These are phyloP conservation scores for Hibiscus trionum DNA, from an alignment of 345 rosid species.

Conservation along the genomic window DNA sequence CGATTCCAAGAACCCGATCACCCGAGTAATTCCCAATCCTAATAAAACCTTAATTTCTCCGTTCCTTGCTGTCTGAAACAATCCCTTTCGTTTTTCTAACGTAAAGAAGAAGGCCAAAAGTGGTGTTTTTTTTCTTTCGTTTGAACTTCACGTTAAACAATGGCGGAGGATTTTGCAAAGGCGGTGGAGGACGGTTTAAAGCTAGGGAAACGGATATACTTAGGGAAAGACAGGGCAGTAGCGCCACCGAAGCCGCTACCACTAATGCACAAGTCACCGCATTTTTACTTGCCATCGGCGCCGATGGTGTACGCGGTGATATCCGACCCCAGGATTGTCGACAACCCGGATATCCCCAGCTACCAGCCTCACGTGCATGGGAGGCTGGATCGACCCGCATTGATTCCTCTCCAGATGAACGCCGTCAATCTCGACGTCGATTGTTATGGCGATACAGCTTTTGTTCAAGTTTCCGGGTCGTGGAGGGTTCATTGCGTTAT, in stretches of 20 bases:
- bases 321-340: slow-evolving; percentile 70
- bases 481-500: slow-evolving; percentile 94
- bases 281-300: slow-evolving; percentile 47
- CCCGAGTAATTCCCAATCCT: background rate
- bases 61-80: background rate
- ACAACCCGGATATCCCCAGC: slow-evolving; percentile 88
- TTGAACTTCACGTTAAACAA: background rate
- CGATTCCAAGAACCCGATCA: background rate
- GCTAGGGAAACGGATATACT: too few species aligned
- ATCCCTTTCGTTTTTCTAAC: background rate
- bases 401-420: slow-evolving; percentile 86
- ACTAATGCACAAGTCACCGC: slow-evolving; percentile 13
- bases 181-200: too few species aligned
- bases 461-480: slow-evolving; percentile 50
- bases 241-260: too few species aligned
- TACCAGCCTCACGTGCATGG: slow-evolving; percentile 98
- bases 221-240: too few species aligned
- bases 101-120: background rate
- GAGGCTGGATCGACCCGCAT: slow-evolving; percentile 80
- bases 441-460: slow-evolving; percentile 48
- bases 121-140: too few species aligned
- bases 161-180: too few species aligned
- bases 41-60: background rate
- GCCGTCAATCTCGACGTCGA: slow-evolving; percentile 54
- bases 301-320: slow-evolving; percentile 90